These are phyloP conservation scores for Aspergillus persii DNA, from an alignment of 2,329 filamentous ascomycete genomes.

Conservation along the genomic window DNA sequence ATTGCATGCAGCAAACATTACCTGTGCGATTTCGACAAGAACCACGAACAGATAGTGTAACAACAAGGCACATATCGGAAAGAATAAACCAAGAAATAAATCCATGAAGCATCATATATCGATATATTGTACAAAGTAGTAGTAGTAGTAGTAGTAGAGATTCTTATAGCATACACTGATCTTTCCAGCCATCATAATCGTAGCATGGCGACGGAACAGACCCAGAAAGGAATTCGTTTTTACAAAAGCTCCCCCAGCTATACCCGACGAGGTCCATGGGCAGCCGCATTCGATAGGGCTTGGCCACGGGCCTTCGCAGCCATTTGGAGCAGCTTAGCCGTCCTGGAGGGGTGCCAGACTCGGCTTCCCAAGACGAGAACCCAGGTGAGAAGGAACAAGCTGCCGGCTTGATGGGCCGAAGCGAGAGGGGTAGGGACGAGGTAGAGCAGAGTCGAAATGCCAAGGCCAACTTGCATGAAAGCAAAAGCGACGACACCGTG, in stretches of 20 bases:
- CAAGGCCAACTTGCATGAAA: conserved; percentile 75
- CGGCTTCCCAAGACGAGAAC: conserved; percentile 76
- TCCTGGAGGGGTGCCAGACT: conserved; percentile 68
- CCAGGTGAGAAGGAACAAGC: conserved; percentile 78
- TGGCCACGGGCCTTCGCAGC: conserved; percentile 37
- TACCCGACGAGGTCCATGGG: conserved; percentile 22
- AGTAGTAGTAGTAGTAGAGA: conserved; percentile 20
- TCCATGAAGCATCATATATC: not conserved
- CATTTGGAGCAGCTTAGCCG: conserved; percentile 57
- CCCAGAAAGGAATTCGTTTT: not conserved
- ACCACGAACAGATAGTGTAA: not conserved
- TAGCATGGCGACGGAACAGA: not conserved
- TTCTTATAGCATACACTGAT: conserved; percentile 23
- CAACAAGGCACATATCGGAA: not conserved
- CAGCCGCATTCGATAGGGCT: conserved; percentile 22
- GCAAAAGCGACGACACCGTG: conserved; percentile 80
- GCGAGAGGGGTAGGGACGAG: conserved; percentile 87
- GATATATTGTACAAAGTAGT: conserved; percentile 4
- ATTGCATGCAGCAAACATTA: not conserved
- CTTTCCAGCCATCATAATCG: not conserved
- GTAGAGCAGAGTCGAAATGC: conserved; percentile 89
- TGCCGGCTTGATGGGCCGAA: conserved; percentile 89
- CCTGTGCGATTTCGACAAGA: not conserved
- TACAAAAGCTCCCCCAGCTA: not conserved
- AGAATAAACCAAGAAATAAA: not conserved